Conservation (phyloP, 257 asterid species). For the Rubia yunnanensis region DNA sequence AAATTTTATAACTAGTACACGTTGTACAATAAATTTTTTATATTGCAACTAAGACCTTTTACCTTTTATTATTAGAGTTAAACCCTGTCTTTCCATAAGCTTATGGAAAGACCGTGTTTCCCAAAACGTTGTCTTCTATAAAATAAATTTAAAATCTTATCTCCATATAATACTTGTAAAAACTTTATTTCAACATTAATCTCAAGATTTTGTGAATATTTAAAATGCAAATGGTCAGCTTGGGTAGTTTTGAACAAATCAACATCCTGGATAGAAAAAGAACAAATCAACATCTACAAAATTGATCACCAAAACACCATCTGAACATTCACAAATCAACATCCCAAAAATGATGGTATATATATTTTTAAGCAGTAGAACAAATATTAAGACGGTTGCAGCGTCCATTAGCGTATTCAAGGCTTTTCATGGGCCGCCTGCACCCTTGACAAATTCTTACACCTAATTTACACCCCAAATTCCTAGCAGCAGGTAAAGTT, state of each 20-base stretch:
- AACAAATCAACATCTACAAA: background rate
- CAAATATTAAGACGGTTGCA: background rate
- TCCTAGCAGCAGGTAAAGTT: background rate
- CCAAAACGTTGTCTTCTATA: no score
- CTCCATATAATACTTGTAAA: no score
- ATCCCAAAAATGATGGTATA: background rate
- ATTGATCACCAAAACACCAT: background rate
- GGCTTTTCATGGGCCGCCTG: background rate
- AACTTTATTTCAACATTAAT: no score
- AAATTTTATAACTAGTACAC: no score
- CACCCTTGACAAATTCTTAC: background rate
- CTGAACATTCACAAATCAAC: background rate
- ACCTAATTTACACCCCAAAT: constrained; percentile 5
- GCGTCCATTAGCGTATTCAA: background rate
- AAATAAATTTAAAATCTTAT: no score
- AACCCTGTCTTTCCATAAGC: no score
- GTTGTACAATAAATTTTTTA: no score
- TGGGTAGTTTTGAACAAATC: background rate
- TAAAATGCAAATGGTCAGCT: background rate
- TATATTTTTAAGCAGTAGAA: background rate
- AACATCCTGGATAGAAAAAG: no score
- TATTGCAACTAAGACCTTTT: no score
- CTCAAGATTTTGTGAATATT: no score
- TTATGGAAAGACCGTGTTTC: no score
- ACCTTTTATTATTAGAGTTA: no score